Evolutionary conservation across 2,329 filamentous ascomycete species (phyloP).

Genomic region (Claviceps spartinae): DNA sequence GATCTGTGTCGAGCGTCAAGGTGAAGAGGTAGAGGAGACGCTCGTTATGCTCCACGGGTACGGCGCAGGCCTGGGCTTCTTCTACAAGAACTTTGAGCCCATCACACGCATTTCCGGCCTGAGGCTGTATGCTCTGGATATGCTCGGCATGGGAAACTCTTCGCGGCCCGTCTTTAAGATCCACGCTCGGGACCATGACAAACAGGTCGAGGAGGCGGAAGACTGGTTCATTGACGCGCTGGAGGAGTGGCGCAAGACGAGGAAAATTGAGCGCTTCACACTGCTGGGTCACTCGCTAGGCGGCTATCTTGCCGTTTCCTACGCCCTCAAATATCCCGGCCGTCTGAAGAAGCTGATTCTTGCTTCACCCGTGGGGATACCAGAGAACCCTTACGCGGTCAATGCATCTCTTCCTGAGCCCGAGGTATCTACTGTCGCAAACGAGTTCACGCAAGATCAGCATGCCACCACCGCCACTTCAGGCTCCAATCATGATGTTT

Average conservation of each 20-base stretch:
- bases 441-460: slow-evolving; percentile 71
- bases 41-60: slow-evolving; percentile 96
- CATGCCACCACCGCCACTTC: slow-evolving; percentile 26
- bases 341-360: slow-evolving; percentile 91
- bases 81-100: slow-evolving; percentile 94
- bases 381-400: slow-evolving; percentile 84
- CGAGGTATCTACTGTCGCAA: slow-evolving; percentile 54
- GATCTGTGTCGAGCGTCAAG: slow-evolving; percentile 74
- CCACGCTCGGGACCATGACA: slow-evolving; percentile 64
- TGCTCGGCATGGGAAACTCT: slow-evolving; percentile 89
- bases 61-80: slow-evolving; percentile 89
- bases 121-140: slow-evolving; percentile 86
- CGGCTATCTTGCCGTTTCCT: slow-evolving; percentile 88
- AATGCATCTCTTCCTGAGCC: slow-evolving; percentile 69
- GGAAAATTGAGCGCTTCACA: slow-evolving; percentile 86
- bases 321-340: slow-evolving; percentile 92
- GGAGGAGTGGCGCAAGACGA: slow-evolving; percentile 85
- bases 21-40: slow-evolving; percentile 68
- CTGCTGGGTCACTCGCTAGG: slow-evolving; percentile 86
- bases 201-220: slow-evolving; percentile 79
- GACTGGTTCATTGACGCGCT: slow-evolving; percentile 92
- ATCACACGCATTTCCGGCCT: slow-evolving; percentile 67
- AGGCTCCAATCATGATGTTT: not conserved
- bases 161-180: slow-evolving; percentile 74
- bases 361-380: slow-evolving; percentile 85